phyloP scores from a whole-genome alignment of 2,329 filamentous ascomycete species.

The Pseudocercospora pini-densiflorae region DNA sequence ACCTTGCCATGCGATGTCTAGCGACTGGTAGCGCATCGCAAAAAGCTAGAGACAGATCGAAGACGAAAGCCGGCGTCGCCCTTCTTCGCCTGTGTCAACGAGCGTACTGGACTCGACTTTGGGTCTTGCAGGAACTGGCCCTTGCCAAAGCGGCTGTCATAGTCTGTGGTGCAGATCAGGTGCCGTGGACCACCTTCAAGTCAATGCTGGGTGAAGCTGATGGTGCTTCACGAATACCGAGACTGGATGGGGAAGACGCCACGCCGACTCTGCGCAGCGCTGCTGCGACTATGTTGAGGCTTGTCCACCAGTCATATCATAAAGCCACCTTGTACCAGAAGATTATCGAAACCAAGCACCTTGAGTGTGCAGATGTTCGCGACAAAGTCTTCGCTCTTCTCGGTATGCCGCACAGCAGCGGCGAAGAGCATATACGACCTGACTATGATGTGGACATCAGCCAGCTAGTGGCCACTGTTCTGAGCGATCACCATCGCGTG shows the following conservation, averaged over 20 bases:
- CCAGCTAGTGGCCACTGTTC: conserved; percentile 1
- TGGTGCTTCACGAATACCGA: neutral
- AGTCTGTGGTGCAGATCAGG: conserved; percentile 9
- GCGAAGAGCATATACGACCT: neutral
- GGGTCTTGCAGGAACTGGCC: conserved; percentile 18
- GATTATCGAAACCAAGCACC: conserved; percentile 1
- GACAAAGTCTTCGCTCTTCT: conserved; percentile 18
- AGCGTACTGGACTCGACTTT: conserved; percentile 18
- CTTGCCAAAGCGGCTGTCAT: conserved; percentile 4
- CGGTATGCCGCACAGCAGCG: neutral
- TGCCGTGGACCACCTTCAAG: neutral
- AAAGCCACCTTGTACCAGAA: neutral
- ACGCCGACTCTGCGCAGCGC: neutral
- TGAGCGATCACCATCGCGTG: neutral
- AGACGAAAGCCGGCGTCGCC: conserved; percentile 1
- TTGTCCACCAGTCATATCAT: neutral
- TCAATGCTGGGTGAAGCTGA: neutral
- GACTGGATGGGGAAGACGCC: neutral
- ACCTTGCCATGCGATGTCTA: conserved; percentile 14
- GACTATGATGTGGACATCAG: conserved; percentile 2
- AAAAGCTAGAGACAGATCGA: neutral
- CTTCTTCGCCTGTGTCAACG: conserved; percentile 9
- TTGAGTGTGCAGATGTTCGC: conserved; percentile 9
- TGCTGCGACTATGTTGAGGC: conserved; percentile 10
- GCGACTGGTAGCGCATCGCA: neutral